Base-by-base conservation (phyloP, 2,329 filamentous ascomycete genomes). In the Aspergillus flavus region DNA sequence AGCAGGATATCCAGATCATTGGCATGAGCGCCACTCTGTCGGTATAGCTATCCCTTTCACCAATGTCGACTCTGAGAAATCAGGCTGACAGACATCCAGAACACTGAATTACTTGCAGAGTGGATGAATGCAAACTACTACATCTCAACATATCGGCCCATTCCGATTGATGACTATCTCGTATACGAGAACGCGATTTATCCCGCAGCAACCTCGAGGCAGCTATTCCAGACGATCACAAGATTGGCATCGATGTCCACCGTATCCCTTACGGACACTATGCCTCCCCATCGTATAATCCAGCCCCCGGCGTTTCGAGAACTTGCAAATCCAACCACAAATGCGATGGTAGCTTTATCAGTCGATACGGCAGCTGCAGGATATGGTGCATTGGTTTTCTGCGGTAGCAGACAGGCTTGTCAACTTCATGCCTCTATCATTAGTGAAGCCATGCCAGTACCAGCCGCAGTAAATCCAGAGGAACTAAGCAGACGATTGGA, bases 11-110 rank as follows among this genome's bases (percentile, higher is more conserved):
- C 21, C 91, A 93, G 71, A 87, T 93, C 23, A 80, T 93, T 62
- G 91, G 89, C 68, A 93, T 94, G 91, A 93, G 91, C 70, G 91
- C 91, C 5, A 93, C 91, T 0, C 80, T 94, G 54, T 88, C 89
- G 60, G 89, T 91, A 78, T 70, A 84, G 30, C 5, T 12, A 9
- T 50, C 23, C 4, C 58, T 30, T 14, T 59, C 4, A 28, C 41
- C 14, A 34, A 11, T 16, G 1, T 12, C 26, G 23, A 16, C 14
- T 39, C 23, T 36, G 12, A 55, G 4, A 28, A 23, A n/a, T 12
- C 16, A 55, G 32, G 58, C 66, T 72, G 54, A 71, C 64, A 56
- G 36, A n/a, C 21, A 2, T 16, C 11, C 14, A 91, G 89, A 93
- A 93, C 71, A 89, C 90, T 57, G 83, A 87, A 60, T 72, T 91